These are phyloP conservation scores for Nelumbo lutea DNA, from an alignment of 164 flowering plant genomes.

Conservation along the genomic window DNA sequence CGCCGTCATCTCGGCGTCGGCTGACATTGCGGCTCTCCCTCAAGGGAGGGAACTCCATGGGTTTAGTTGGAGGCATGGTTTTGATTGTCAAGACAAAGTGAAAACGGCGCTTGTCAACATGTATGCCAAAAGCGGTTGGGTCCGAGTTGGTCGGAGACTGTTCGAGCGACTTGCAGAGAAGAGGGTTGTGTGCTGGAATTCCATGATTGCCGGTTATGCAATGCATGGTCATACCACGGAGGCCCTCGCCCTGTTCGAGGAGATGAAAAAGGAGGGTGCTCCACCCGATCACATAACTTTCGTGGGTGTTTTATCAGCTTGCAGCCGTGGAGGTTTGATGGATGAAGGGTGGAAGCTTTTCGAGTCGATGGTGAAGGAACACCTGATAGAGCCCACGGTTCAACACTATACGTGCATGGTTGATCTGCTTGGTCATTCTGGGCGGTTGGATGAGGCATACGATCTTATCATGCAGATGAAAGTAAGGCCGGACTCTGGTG, in stretches of 20 bases:
- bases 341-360: constrained; percentile 35
- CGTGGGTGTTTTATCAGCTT: constrained; percentile 49
- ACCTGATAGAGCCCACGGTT: constrained; percentile 31
- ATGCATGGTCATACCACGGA: constrained; percentile 44
- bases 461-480: constrained; percentile 38
- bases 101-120: constrained; percentile 44
- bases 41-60: constrained; percentile 38
- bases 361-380: constrained; percentile 24
- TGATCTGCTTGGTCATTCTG: constrained; percentile 42
- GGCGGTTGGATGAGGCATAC: constrained; percentile 35
- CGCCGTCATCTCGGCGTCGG: constrained; percentile 36
- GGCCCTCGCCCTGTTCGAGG: constrained; percentile 37
- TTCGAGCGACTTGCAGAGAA: constrained; percentile 29
- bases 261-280: constrained; percentile 25
- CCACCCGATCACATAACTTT: constrained; percentile 47
- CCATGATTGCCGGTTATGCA: constrained; percentile 47
- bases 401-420: constrained; percentile 51
- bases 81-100: constrained; percentile 34
- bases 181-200: constrained; percentile 44
- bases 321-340: constrained; percentile 41
- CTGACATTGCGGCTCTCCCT: constrained; percentile 22
- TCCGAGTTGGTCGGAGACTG: constrained; percentile 30
- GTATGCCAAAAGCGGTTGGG: constrained; percentile 50
- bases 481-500: constrained; percentile 36
- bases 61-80: constrained; percentile 36